Base-by-base conservation (phyloP, 805 yeast genomes). In the Novakomyces olei region DNA sequence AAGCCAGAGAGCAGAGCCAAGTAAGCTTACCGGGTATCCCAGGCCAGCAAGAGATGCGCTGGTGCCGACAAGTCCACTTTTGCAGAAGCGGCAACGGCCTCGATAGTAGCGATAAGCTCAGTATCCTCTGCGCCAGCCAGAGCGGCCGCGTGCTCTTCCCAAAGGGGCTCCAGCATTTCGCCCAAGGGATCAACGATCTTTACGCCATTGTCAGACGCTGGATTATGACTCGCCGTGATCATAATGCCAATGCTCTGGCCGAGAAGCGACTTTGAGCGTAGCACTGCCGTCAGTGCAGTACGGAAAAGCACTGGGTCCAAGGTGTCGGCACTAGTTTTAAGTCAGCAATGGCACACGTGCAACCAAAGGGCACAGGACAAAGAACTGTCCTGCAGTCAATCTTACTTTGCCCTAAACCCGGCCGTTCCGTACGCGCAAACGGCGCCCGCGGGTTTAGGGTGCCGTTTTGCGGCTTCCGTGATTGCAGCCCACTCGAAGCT, bases 361-460 rank as follows among this genome's bases (percentile, higher is more conserved):
- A n/a, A n/a, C n/a, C n/a, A n/a, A n/a, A n/a, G n/a, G n/a, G n/a
- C n/a, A n/a, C n/a, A n/a, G n/a, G n/a, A n/a, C n/a, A n/a, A n/a
- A n/a, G n/a, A 44, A 10, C 32, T 31, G 9, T 27, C 14, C 44
- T 45, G 9, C 15, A 29, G 10, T 39, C 58, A 14, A 49, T 17
- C 30, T 12, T 27, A 27, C 30, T 67, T 57, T 56, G 72, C 72
- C 37, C 98, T 67, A 56, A 88, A 88, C 5, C 98, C 98, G 2
- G 98, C 98, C 1, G 98, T 88, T n/a, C 98, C 98, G 46, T 88
- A 88, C 12, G 67, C 54, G 46, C 68, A 73, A n/a, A n/a, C n/a
- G n/a, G n/a, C n/a, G n/a, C n/a, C n/a, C n/a, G n/a, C n/a, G n/a
- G n/a, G n/a, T n/a, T n/a, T n/a, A n/a, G n/a, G n/a, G n/a, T n/a